Conservation (phyloP, 2,329 filamentous ascomycete genomes). For the Cercospora canescens region DNA sequence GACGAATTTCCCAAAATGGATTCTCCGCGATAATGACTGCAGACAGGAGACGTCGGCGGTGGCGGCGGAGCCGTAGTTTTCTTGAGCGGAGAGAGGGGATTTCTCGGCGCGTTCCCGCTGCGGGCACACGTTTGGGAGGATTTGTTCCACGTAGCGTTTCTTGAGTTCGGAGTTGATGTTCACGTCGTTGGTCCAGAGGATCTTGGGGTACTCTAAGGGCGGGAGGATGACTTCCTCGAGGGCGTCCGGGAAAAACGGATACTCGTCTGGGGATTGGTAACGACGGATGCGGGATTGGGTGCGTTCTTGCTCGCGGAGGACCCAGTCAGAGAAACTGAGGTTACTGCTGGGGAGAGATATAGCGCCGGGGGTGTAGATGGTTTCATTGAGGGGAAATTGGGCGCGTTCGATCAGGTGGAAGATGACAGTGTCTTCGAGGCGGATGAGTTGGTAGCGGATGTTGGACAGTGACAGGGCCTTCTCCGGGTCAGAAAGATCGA, state of each 20-base stretch:
- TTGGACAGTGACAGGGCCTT: constrained; percentile 86
- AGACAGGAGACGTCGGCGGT: constrained; percentile 88
- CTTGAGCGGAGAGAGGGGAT: constrained; percentile 70
- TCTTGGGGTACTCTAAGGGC: constrained; percentile 81
- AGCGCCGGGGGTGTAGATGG: constrained; percentile 81
- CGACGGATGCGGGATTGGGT: constrained; percentile 91
- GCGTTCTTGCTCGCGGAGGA: constrained; percentile 84
- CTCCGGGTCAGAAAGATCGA: constrained; percentile 81
- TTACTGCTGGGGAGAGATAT: constrained; percentile 71
- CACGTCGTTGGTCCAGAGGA: constrained; percentile 85
- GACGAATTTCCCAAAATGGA: constrained; percentile 98
- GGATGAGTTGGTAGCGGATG: constrained; percentile 79
- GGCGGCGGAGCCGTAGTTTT: constrained; percentile 93
- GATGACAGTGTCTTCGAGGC: constrained; percentile 95
- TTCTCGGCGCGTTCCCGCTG: constrained; percentile 75
- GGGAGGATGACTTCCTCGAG: constrained; percentile 81
- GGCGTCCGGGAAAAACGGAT: constrained; percentile 88
- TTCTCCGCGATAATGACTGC: constrained; percentile 84
- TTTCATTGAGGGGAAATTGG: constrained; percentile 91
- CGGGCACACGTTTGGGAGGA: constrained; percentile 82
- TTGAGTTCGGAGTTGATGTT: constrained; percentile 90
- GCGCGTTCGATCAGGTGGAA: constrained; percentile 96
- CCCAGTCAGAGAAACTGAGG: constrained; percentile 90
- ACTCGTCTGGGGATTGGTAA: constrained; percentile 94
- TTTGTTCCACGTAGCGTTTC: constrained; percentile 75